These are phyloP conservation scores for Lolium rigidum DNA, from an alignment of 176 grass and related monocot species.

Conservation along the genomic window DNA sequence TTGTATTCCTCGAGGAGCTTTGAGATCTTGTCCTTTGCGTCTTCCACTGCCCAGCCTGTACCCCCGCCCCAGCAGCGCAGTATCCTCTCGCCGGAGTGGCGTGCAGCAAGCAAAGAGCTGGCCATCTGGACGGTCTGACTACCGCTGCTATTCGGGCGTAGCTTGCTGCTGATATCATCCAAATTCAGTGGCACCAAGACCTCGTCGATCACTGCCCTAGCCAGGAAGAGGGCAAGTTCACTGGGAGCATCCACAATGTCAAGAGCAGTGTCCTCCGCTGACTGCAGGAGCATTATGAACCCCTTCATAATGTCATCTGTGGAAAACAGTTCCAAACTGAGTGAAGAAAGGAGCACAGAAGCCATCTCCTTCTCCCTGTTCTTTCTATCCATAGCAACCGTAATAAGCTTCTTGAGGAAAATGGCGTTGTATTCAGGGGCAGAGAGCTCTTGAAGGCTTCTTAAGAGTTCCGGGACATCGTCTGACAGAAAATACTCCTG, in stretches of 20 bases:
- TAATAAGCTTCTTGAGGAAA: conserved; percentile 85
- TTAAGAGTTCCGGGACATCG: conserved; percentile 74
- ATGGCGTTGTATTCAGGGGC: conserved; percentile 75
- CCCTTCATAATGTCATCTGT: conserved; percentile 82
- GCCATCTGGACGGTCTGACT: conserved; percentile 69
- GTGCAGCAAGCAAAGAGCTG: conserved; percentile 61
- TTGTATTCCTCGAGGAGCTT: conserved; percentile 85
- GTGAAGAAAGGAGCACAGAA: conserved; percentile 75
- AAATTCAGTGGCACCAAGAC: conserved; percentile 73
- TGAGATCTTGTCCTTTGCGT: conserved; percentile 82
- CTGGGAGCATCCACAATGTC: conserved; percentile 85
- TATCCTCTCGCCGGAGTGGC: conserved; percentile 81
- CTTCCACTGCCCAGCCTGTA: conserved; percentile 86
- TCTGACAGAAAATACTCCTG: conserved; percentile 90
- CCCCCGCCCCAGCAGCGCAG: conserved; percentile 89
- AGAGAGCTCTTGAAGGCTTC: conserved; percentile 79
- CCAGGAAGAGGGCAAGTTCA: conserved; percentile 86
- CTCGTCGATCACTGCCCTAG: conserved; percentile 85
- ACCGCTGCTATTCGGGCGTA: conserved; percentile 57
- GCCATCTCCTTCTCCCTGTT: conserved; percentile 93
- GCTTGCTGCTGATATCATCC: conserved; percentile 73
- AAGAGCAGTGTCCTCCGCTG: conserved; percentile 73
- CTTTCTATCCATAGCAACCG: conserved; percentile 77
- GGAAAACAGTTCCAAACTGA: conserved; percentile 79
- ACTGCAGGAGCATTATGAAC: conserved; percentile 81